Evolutionary conservation across 1,284 basidiomycete species (phyloP).

Genomic region (Papiliotrema terrestris): DNA sequence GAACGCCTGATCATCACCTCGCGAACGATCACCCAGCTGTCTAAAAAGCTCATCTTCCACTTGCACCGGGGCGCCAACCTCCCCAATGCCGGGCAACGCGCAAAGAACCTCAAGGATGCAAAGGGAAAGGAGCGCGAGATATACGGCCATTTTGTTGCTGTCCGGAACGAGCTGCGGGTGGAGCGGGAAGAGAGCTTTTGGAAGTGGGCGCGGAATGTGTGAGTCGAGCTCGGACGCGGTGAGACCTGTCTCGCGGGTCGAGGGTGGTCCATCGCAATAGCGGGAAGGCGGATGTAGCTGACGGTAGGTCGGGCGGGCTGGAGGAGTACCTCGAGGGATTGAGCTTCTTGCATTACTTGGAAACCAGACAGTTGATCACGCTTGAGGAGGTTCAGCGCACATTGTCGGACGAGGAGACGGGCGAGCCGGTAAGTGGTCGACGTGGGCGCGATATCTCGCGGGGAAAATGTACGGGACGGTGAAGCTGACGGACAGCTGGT

Average conservation of each 20-base stretch:
- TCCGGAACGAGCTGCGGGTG: constrained; percentile 63
- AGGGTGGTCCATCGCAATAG: too few species aligned
- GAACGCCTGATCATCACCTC: constrained; percentile 51
- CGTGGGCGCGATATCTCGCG: background rate
- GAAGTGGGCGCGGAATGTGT: constrained; percentile 73
- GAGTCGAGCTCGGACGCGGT: constrained; percentile 44
- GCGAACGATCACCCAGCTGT: constrained; percentile 83
- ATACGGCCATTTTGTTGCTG: constrained; percentile 60
- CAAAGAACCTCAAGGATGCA: constrained; percentile 53
- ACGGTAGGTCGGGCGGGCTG: constrained; percentile 53
- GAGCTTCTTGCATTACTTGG: constrained; percentile 83
- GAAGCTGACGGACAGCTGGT: constrained; percentile 21
- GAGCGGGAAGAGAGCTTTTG: constrained; percentile 58
- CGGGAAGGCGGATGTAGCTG: background rate
- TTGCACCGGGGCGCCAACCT: constrained; percentile 67
- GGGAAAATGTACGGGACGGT: background rate
- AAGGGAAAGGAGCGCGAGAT: constrained; percentile 69
- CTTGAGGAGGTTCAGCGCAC: constrained; percentile 65
- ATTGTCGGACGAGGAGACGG: constrained; percentile 57
- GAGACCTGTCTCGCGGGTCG: too few species aligned
- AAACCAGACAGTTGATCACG: constrained; percentile 66
- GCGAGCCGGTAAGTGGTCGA: constrained; percentile 57
- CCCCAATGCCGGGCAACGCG: constrained; percentile 31
- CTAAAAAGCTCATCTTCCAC: constrained; percentile 92
- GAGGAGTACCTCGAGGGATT: constrained; percentile 93